Evolutionary conservation across 108 stramenopile species (phyloP).

Genomic region (Licmophora abbreviata): DNA sequence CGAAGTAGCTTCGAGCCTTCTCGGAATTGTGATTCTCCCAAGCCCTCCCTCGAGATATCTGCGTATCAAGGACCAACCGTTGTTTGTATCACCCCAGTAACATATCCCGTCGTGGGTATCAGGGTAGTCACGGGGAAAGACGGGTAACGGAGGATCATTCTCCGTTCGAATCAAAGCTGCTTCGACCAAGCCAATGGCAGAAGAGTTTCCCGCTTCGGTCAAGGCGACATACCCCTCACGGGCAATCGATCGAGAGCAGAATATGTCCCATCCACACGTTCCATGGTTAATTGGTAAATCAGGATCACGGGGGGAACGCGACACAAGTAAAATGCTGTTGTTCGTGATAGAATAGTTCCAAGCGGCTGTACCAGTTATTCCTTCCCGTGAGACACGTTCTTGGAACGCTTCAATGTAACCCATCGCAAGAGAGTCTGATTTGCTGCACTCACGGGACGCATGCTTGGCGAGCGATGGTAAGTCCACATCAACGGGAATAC

Average conservation of each 20-base stretch:
- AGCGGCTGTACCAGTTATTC: too few relatives aligned
- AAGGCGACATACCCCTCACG: conserved; percentile 38
- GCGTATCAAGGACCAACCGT: conserved; percentile 28
- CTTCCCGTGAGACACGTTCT: too few relatives aligned
- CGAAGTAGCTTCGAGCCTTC: not conserved
- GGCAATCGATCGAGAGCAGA: conserved; percentile 35
- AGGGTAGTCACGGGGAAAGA: conserved; percentile 73
- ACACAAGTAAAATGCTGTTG: conserved; percentile 6
- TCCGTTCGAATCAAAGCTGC: conserved; percentile 47
- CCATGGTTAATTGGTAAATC: conserved; percentile 39
- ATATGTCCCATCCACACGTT: conserved; percentile 57
- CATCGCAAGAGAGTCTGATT: not conserved
- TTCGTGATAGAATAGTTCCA: not conserved
- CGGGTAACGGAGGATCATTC: conserved; percentile 56
- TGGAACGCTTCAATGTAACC: not conserved
- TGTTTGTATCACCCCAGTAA: conserved; percentile 40
- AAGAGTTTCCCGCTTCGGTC: conserved; percentile 31
- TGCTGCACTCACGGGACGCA: not conserved
- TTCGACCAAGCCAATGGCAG: conserved; percentile 69
- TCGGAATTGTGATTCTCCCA: conserved; percentile 19
- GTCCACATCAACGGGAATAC: too few relatives aligned
- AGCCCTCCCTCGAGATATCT: conserved; percentile 28
- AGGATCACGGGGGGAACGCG: conserved; percentile 11
- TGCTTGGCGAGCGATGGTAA: not conserved
- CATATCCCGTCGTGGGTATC: conserved; percentile 39